Conservation (phyloP, 2,329 filamentous ascomycete genomes). For the Alternaria longipes region DNA sequence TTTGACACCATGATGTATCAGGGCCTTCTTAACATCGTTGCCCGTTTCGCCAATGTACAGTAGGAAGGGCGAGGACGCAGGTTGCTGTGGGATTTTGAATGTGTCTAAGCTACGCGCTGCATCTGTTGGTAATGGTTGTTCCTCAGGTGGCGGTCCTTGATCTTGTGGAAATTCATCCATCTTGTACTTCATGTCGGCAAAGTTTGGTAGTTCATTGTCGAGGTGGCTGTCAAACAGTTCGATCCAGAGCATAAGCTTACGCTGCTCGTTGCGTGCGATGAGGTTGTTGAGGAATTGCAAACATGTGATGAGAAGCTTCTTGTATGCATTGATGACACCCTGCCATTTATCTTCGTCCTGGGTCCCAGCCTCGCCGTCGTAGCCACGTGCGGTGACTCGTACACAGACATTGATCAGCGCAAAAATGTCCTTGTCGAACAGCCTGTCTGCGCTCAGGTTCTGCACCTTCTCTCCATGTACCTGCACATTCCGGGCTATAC, state of each 20-base stretch:
- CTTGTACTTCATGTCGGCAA: slow-evolving; percentile 50
- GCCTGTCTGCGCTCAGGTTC: slow-evolving; percentile 67
- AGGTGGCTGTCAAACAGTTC: slow-evolving; percentile 69
- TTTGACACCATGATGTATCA: slow-evolving; percentile 49
- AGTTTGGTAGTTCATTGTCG: slow-evolving; percentile 51
- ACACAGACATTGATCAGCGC: slow-evolving; percentile 71
- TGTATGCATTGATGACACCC: slow-evolving; percentile 71
- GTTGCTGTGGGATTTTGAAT: slow-evolving; percentile 50
- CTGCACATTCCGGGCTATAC: slow-evolving; percentile 69
- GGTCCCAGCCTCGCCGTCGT: slow-evolving; percentile 69
- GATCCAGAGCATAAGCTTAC: slow-evolving; percentile 72
- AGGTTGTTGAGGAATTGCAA: slow-evolving; percentile 74
- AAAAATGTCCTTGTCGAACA: slow-evolving; percentile 69
- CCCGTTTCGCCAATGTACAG: slow-evolving; percentile 53
- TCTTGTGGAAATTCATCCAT: slow-evolving; percentile 44
- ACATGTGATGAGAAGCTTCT: slow-evolving; percentile 71
- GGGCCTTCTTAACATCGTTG: slow-evolving; percentile 50
- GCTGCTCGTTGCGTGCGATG: slow-evolving; percentile 70
- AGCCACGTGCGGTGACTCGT: slow-evolving; percentile 69
- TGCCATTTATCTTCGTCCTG: slow-evolving; percentile 72
- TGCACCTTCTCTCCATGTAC: slow-evolving; percentile 69
- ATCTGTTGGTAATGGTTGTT: slow-evolving; percentile 21
- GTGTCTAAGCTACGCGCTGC: slow-evolving; percentile 39
- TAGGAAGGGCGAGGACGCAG: slow-evolving; percentile 52
- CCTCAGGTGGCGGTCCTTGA: slow-evolving; percentile 25